phyloP scores from a whole-genome alignment of 2,329 filamentous ascomycete genomes.

The Paramyrothecium sp. region DNA sequence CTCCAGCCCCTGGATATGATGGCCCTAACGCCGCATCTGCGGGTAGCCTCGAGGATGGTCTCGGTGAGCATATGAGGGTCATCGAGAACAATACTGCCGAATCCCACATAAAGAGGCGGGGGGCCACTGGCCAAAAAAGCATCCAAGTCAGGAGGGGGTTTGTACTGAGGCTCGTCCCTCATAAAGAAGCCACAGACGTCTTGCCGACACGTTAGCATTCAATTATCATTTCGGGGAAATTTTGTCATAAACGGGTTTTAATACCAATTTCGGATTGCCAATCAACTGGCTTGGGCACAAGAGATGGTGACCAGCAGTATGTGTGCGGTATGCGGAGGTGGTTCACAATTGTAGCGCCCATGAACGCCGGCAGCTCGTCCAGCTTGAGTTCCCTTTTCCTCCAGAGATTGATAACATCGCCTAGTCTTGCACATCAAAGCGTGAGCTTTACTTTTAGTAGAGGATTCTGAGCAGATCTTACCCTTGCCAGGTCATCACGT shows the following conservation, averaged over 20 bases:
- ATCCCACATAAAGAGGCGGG: conserved; percentile 70
- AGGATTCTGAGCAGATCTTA: background rate
- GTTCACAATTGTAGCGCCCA: conserved; percentile 58
- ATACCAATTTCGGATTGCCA: conserved; percentile 47
- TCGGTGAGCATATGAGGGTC: conserved; percentile 67
- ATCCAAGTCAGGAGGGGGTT: conserved; percentile 52
- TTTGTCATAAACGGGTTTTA: conserved; percentile 28
- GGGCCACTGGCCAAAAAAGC: conserved; percentile 57
- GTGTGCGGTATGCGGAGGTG: conserved; percentile 61
- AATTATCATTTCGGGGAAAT: conserved; percentile 32
- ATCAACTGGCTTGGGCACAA: conserved; percentile 60
- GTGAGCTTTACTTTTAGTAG: background rate
- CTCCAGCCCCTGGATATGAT: conserved; percentile 73
- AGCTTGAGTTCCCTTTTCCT: conserved; percentile 57
- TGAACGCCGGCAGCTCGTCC: conserved; percentile 56
- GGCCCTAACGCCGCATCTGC: conserved; percentile 62
- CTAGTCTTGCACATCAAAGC: conserved; percentile 38
- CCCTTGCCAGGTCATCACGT: conserved; percentile 72
- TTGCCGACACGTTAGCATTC: conserved; percentile 29
- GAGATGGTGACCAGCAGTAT: conserved; percentile 65
- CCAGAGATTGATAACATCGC: conserved; percentile 68
- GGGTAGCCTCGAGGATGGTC: conserved; percentile 69
- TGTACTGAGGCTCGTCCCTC: conserved; percentile 16
- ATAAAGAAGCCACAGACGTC: conserved; percentile 21
- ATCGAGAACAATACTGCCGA: conserved; percentile 74